Evolutionary conservation across 805 yeast genomes (phyloP).

Genomic region (Starmera caribaea): DNA sequence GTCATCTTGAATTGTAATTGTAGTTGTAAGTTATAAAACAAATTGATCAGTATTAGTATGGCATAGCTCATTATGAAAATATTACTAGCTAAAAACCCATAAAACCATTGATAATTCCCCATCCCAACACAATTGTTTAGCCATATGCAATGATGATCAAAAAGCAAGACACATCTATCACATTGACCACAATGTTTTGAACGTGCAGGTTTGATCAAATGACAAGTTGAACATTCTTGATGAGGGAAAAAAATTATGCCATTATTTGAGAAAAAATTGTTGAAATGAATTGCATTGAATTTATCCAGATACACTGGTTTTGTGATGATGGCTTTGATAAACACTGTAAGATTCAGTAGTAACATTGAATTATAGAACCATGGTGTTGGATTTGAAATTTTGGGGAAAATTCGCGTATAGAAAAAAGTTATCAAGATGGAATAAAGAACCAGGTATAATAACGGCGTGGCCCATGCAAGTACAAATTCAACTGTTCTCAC

Average conservation of each 20-base stretch:
- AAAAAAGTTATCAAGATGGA: no score
- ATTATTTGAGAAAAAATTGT: slow-evolving; percentile 7
- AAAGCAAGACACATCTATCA: slow-evolving; percentile 47
- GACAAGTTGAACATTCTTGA: slow-evolving; percentile 44
- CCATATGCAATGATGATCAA: slow-evolving; percentile 73
- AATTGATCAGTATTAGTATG: slow-evolving; percentile 11
- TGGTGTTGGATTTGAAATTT: no score
- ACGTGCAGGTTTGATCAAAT: slow-evolving; percentile 56
- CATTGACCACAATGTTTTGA: slow-evolving; percentile 71
- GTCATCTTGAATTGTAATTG: slow-evolving; percentile 1
- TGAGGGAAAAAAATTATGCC: slow-evolving; percentile 11
- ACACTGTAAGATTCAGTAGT: no score
- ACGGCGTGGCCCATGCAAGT: no score
- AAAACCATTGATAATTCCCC: slow-evolving; percentile 53
- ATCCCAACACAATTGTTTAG: slow-evolving; percentile 69
- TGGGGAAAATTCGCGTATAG: no score
- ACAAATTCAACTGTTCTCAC: no score
- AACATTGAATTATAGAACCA: no score
- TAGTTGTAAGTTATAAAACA: slow-evolving; percentile 3
- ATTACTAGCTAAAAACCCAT: slow-evolving; percentile 44
- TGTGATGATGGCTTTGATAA: slow-evolving; percentile 3
- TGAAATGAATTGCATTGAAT: background rate
- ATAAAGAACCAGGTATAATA: no score
- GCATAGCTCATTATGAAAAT: slow-evolving; percentile 35
- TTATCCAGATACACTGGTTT: slow-evolving; percentile 5